Base-by-base conservation (phyloP, 1,284 basidiomycete genomes). In the Irpex sp. region DNA sequence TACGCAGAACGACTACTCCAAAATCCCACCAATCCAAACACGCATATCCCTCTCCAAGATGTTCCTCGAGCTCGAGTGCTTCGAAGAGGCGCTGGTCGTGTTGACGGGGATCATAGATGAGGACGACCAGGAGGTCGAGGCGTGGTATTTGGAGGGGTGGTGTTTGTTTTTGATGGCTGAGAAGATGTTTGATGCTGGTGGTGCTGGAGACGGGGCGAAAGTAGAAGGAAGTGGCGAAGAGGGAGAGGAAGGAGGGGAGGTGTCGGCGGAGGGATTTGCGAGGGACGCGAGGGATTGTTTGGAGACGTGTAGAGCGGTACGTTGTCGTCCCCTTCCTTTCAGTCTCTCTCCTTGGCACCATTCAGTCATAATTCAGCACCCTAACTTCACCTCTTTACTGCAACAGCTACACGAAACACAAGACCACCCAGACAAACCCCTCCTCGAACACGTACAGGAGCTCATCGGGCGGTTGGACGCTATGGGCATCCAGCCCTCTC, bases 61-160 rank as follows among this genome's bases (percentile, higher is more conserved):
- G 0, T 89, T 96, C 69, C 82, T 97, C 39, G 95, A 98, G 73
- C 81, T 94, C 35, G 79, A 81, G n/a, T 74, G 87, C 46, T 89
- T 87, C 76, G 77, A 85, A 26, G 81, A 84, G 13, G 94, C 94
- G 1, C 77, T 97, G 11, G 79, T 90, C 49, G 87, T 95, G 4
- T 77, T 97, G 11, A 86, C 92, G 50, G 90, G 89, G 4, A 83
- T 95, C 31, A 89, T 96, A 74, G 85, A 90, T 9, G 81, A 89
- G 9, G 93, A 97, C 75, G 92, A 95, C 67, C 86, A 94, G 70
- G 91, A 95, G 62, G 88, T 95, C 5, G 95, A 97, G 71, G 93
- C 90, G 2, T 96, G 94, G 85, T 97, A 97, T 74, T 83, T 97
- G n/a, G 92, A 95, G 73, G 95, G 94, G 59, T 96, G 94, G 93